Percentiles rank a stretch among this genome's conserved stretches.
Evolutionary conservation across 2,329 filamentous ascomycete genomes (phyloP).

Genomic region (Paraphaeosphaeria minitans): DNA sequence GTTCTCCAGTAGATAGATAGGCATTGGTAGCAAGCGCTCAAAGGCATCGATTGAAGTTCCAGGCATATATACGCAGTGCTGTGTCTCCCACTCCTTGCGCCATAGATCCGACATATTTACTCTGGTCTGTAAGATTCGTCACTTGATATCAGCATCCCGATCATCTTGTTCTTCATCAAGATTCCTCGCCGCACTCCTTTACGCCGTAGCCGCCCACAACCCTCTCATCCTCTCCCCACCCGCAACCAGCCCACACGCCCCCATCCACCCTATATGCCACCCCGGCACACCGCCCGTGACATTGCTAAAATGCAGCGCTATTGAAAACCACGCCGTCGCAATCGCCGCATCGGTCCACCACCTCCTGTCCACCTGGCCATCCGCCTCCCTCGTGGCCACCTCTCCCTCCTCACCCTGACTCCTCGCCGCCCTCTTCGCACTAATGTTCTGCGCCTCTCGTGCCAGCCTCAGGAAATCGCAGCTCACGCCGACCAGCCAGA

Average conservation of each 20-base stretch:
- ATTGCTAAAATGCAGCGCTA: constrained; percentile 50
- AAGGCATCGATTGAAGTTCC: not conserved
- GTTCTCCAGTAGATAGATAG: too few species aligned
- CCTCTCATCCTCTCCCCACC: constrained; percentile 39
- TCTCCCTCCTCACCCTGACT: constrained; percentile 34
- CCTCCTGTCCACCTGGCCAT: constrained; percentile 43
- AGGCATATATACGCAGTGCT: too few species aligned
- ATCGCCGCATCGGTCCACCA: constrained; percentile 53
- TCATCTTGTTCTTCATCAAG: too few species aligned
- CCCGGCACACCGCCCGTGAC: constrained; percentile 48
- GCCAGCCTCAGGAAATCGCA: constrained; percentile 52
- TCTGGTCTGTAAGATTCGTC: not conserved
- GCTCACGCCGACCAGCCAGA: constrained; percentile 50
- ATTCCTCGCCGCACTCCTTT: too few species aligned
- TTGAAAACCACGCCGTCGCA: constrained; percentile 51
- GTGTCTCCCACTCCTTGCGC: not conserved
- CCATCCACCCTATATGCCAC: constrained; percentile 53
- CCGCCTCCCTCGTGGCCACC: constrained; percentile 45
- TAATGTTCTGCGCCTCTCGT: constrained; percentile 51
- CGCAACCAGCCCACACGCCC: constrained; percentile 49
- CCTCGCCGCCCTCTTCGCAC: constrained; percentile 36
- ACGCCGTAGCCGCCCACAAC: constrained; percentile 25
- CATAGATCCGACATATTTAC: not conserved
- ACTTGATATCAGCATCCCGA: too few species aligned
- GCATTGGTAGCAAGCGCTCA: too few species aligned